Evolutionary conservation across 2,329 filamentous ascomycete species (phyloP).

Genomic region (Lasiodiplodia theobromae): DNA sequence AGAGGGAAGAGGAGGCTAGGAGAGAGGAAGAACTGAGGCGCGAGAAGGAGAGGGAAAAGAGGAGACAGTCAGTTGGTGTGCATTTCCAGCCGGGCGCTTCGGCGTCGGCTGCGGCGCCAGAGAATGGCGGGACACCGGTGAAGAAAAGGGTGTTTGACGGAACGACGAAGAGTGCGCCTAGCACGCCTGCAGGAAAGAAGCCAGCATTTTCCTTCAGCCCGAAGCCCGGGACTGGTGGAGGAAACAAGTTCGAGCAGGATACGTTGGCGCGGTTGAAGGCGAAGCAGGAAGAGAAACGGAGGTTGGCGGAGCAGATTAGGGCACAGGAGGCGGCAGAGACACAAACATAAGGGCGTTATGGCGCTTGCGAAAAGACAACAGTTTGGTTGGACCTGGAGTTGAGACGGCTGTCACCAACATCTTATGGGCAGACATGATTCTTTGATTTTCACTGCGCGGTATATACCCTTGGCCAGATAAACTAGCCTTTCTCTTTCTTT

Average conservation of each 20-base stretch:
- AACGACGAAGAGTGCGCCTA: conserved; percentile 34
- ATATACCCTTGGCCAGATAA: conserved; percentile 10
- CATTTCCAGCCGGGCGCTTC: conserved; percentile 34
- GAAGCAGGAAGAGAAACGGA: conserved; percentile 50
- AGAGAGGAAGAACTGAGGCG: conserved; percentile 48
- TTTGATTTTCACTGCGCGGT: background rate
- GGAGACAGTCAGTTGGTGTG: conserved; percentile 56
- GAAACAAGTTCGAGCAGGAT: conserved; percentile 47
- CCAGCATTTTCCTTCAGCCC: conserved; percentile 54
- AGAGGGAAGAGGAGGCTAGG: conserved; percentile 58
- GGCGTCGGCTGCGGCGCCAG: background rate
- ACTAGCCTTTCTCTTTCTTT: background rate
- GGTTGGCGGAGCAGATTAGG: conserved; percentile 53
- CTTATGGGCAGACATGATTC: background rate
- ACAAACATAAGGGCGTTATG: background rate
- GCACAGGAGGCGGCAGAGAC: conserved; percentile 34
- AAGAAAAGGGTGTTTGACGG: conserved; percentile 32
- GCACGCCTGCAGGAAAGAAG: conserved; percentile 40
- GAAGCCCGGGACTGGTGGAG: conserved; percentile 33
- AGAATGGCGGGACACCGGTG: conserved; percentile 10
- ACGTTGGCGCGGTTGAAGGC: conserved; percentile 54
- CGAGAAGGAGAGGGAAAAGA: conserved; percentile 57
- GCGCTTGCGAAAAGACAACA: background rate
- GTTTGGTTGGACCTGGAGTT: background rate
- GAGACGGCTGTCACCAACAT: background rate